These are phyloP conservation scores for Dysphania ambrosioides DNA, from an alignment of 148 eudicot genomes.

Conservation along the genomic window DNA sequence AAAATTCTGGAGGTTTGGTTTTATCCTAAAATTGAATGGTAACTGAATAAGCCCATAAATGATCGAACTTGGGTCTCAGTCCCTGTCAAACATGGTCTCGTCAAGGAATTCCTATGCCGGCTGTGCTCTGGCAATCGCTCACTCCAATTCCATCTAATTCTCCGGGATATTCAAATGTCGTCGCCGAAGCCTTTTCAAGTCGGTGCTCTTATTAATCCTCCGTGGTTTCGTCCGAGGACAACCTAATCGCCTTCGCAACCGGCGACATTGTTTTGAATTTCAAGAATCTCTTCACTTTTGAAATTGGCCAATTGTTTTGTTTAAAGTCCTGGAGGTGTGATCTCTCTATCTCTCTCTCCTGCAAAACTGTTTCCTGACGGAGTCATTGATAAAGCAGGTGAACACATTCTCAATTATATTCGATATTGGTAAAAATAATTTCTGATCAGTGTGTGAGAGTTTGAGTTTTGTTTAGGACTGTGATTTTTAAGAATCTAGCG, in stretches of 20 bases:
- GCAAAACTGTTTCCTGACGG: slow-evolving; percentile 62
- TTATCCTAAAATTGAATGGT: too few species aligned
- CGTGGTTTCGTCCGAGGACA: slow-evolving; percentile 75
- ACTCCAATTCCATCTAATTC: too few species aligned
- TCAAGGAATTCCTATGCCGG: too few species aligned
- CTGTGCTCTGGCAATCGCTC: too few species aligned
- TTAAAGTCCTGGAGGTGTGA: slow-evolving; percentile 70
- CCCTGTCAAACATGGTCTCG: too few species aligned
- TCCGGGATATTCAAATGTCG: slow-evolving; percentile 8
- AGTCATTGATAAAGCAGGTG: slow-evolving; percentile 62
- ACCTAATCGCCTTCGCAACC: slow-evolving; percentile 72
- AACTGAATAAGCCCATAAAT: too few species aligned
- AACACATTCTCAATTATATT: not conserved
- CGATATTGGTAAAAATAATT: not conserved
- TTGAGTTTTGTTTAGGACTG: not conserved
- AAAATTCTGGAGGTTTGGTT: too few species aligned
- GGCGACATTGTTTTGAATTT: slow-evolving; percentile 42
- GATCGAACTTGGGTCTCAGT: too few species aligned
- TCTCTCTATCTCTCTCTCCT: slow-evolving; percentile 43
- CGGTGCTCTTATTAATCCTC: slow-evolving; percentile 55
- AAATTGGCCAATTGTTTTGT: too few species aligned
- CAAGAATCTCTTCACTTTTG: not conserved
- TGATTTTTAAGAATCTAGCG: not conserved
- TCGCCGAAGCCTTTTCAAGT: slow-evolving; percentile 55
- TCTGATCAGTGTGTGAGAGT: not conserved